Base-by-base conservation (phyloP, 257 asterid species). In the Capsicum chinense region DNA sequence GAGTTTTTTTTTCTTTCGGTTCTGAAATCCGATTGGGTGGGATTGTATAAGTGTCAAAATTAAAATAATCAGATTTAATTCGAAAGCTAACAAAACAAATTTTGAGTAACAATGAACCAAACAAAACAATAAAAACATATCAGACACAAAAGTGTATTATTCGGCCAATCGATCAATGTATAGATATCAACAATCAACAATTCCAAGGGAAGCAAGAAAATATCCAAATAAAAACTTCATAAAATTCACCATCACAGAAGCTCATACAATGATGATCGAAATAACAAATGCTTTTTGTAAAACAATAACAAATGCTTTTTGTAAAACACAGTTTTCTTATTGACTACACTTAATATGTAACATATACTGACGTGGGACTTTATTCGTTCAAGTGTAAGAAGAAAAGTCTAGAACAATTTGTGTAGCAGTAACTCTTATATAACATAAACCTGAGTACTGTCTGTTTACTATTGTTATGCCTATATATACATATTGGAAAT, bases 401-500 rank as follows among this genome's bases (percentile, higher is more conserved):
- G 6, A 68, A 68, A 6, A 15, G 17, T 37, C 6, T 2, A 17
- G 3, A 16, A 69, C 26, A 78, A 26, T 76, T 14, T 54, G 82
- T 54, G 64, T 78, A 54, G 37, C 14, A 52, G 56, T 70, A 71
- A 21, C 13, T 12, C n/a, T 12, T 13, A 21, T 74, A 33, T 54
- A 33, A 39, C 5, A 66, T 26, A 66, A 66, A 12, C 2, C n/a
- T 66, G 4, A 54, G 16, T 78, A 78, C 6, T 78, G 66, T 54
- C 9, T 78, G 33, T 50, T 78, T 78, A 54, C 33, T 54, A 78
- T 54, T 26, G 82, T 15, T 78, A 54, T 67, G 81, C 58, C 85
- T 87, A 88, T 87, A 89, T 84, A 85, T 85, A 86, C 79, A 73
- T 76, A 84, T 79, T 80, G 44, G 84, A 50, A 62, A 71, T 76